Evolutionary conservation across 1,284 basidiomycete species (phyloP).

Genomic region (Hypsizygus ulmarius): DNA sequence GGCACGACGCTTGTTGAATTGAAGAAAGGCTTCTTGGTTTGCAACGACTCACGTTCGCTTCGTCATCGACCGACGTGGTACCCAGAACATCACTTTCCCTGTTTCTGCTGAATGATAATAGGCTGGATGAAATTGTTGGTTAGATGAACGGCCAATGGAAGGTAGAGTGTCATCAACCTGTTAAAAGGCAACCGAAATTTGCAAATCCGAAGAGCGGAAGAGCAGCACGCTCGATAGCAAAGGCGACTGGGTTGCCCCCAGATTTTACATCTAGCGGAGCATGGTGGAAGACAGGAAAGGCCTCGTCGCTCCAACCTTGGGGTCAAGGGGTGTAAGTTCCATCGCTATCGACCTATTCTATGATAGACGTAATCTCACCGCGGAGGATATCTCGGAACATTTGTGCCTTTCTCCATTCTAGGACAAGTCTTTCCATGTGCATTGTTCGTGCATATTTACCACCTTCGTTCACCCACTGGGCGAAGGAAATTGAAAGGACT

Average conservation of each 20-base stretch:
- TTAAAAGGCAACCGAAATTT: constrained; percentile 43
- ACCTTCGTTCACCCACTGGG: constrained; percentile 32
- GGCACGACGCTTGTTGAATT: neutral
- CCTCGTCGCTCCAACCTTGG: constrained; percentile 33
- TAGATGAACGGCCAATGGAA: neutral
- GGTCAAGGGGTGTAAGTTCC: neutral
- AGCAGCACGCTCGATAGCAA: constrained; percentile 41
- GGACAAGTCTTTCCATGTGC: constrained; percentile 26
- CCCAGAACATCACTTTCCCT: constrained; percentile 32
- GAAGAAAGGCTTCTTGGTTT: neutral
- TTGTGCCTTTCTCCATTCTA: constrained; percentile 26
- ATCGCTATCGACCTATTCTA: neutral
- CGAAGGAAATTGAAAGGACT: constrained; percentile 23
- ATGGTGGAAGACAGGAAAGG: constrained; percentile 31
- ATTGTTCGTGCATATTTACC: constrained; percentile 23
- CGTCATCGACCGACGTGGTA: constrained; percentile 37
- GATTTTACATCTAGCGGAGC: constrained; percentile 16
- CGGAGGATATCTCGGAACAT: constrained; percentile 28
- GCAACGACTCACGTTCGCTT: constrained; percentile 37
- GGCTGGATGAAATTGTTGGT: constrained; percentile 11
- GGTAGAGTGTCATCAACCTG: constrained; percentile 24
- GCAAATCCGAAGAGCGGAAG: constrained; percentile 42
- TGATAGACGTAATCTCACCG: constrained; percentile 18
- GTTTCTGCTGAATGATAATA: constrained; percentile 25
- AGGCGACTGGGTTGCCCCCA: constrained; percentile 30